Conservation (phyloP, 306 rosid genomes). For the Quercus ilex region DNA sequence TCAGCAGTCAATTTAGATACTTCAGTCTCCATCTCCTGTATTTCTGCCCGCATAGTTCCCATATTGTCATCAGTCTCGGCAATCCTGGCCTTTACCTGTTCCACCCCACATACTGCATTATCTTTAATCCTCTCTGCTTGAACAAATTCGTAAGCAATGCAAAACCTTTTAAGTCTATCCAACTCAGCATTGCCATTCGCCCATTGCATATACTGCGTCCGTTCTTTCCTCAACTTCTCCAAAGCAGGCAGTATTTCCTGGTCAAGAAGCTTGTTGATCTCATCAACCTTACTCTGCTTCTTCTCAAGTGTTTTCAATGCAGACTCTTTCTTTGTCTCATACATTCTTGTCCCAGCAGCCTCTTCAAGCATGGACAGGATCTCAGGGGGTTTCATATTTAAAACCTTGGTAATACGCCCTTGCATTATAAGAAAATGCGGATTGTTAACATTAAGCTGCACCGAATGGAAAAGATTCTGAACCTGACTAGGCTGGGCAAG, state of each 20-base stretch:
- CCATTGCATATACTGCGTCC: constrained; percentile 96
- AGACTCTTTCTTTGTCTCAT: constrained; percentile 93
- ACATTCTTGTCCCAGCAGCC: constrained; percentile 99
- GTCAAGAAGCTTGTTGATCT: constrained; percentile 94
- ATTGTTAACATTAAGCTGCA: constrained; percentile 94
- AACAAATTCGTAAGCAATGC: constrained; percentile 76
- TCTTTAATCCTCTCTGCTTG: constrained; percentile 77
- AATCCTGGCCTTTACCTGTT: constrained; percentile 67
- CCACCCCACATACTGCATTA: constrained; percentile 66
- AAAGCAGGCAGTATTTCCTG: constrained; percentile 94
- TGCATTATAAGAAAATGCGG: constrained; percentile 98
- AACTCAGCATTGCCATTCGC: constrained; percentile 94
- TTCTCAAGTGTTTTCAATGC: constrained; percentile 97
- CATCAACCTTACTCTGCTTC: constrained; percentile 98
- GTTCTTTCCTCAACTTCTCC: constrained; percentile 93
- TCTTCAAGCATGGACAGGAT: constrained; percentile 98
- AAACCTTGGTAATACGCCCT: constrained; percentile 98
- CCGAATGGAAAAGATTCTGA: constrained; percentile 94
- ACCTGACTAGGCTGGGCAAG: constrained; percentile 99
- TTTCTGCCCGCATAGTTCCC: constrained; percentile 39
- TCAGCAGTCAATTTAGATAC: constrained; percentile 64
- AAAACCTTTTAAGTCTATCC: constrained; percentile 84
- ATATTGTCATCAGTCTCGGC: constrained; percentile 54
- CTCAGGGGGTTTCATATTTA: constrained; percentile 96
- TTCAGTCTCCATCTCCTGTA: constrained; percentile 73